Percentiles rank a stretch among this genome's conserved stretches.
phyloP scores from a whole-genome alignment of 352 stramenopile genomes.

The Elongisporangium anandrum region DNA sequence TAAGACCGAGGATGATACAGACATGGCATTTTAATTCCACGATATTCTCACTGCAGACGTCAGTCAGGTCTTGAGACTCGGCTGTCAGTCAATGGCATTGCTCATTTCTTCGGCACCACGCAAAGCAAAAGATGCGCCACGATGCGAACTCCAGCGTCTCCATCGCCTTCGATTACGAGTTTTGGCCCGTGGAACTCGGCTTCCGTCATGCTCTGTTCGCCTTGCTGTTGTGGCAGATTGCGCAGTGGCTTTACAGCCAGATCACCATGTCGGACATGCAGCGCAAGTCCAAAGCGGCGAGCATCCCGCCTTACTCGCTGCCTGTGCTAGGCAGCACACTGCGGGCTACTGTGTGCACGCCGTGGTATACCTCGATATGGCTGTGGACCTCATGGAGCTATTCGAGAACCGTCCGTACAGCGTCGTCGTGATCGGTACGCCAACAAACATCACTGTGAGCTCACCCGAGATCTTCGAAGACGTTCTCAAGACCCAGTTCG shows the following conservation, averaged over 20 bases:
- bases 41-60: no score
- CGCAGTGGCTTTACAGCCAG: background rate
- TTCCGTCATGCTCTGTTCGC: background rate
- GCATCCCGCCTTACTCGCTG: slow-evolving; percentile 23
- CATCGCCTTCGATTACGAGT: background rate
- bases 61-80: no score
- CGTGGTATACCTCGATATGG: slow-evolving; percentile 14
- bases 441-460: background rate
- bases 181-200: background rate
- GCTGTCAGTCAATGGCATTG: background rate
- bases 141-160: background rate
- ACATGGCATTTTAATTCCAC: no score
- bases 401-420: slow-evolving; percentile 24
- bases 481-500: slow-evolving; percentile 9
- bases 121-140: background rate
- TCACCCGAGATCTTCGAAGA: slow-evolving; percentile 5
- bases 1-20: no score
- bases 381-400: slow-evolving; percentile 20
- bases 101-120: background rate
- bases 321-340: slow-evolving; percentile 33
- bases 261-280: slow-evolving; percentile 6
- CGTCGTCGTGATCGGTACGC: no score
- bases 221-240: background rate
- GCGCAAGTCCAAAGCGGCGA: slow-evolving; percentile 9
- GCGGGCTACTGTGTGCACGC: no score